Percentiles rank a stretch among this genome's conserved stretches.
Conservation (phyloP, 176 grass and related monocot genomes). For the Zea mays region DNA sequence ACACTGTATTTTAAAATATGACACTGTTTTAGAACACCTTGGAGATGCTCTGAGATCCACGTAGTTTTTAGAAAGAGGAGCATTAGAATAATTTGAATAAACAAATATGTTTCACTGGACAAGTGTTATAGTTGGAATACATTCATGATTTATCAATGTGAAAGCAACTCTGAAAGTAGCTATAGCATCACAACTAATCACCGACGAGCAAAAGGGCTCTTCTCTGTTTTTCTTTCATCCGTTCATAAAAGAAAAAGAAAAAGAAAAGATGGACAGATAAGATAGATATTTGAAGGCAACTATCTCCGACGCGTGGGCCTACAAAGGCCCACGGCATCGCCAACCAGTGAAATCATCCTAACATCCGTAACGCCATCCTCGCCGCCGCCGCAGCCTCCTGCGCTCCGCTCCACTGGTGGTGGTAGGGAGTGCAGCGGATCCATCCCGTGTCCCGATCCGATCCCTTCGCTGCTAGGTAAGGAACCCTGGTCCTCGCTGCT, state of each 20-base stretch:
- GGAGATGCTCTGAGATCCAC: too few species aligned
- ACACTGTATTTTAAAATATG: too few species aligned
- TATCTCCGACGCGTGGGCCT: background rate
- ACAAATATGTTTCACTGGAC: too few species aligned
- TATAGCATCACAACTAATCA: too few species aligned
- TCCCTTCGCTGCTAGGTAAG: slow-evolving; percentile 6
- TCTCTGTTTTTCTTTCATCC: too few species aligned
- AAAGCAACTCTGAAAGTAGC: too few species aligned
- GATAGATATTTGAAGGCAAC: background rate
- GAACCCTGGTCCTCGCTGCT: background rate
- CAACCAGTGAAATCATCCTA: background rate
- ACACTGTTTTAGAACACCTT: too few species aligned
- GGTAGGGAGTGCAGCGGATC: background rate
- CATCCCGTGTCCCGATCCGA: background rate
- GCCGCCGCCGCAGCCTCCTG: background rate
- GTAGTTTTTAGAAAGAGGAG: too few species aligned
- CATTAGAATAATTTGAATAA: too few species aligned
- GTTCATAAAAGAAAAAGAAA: background rate
- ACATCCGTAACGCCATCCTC: background rate
- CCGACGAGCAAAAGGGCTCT: too few species aligned
- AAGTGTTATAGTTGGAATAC: too few species aligned
- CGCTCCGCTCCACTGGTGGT: background rate
- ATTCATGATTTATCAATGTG: too few species aligned
- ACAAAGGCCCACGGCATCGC: background rate
- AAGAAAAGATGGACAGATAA: background rate